Percentiles rank a stretch among this genome's conserved stretches.
These are phyloP conservation scores for Leptographium wingfieldii DNA, from an alignment of 2,329 filamentous ascomycete species.

Conservation along the genomic window DNA sequence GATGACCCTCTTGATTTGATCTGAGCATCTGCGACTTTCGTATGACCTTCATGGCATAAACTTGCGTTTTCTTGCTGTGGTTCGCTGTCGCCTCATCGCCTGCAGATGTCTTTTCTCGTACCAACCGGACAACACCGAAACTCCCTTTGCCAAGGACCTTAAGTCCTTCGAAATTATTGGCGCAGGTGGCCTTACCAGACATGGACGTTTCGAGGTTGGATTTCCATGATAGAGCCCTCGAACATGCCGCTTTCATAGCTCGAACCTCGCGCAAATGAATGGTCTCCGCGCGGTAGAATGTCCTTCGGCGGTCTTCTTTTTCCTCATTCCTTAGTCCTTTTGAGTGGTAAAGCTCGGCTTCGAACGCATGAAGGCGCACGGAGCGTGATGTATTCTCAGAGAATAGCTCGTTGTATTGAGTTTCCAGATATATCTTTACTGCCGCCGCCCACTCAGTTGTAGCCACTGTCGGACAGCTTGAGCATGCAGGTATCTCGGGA, in stretches of 20 bases:
- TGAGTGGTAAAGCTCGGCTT: slow-evolving; percentile 46
- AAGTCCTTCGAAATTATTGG: slow-evolving; percentile 63
- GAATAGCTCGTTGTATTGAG: slow-evolving; percentile 63
- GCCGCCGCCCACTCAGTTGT: slow-evolving; percentile 71
- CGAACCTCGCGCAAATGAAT: slow-evolving; percentile 63
- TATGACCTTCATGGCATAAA: slow-evolving; percentile 97
- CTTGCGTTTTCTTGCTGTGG: slow-evolving; percentile 29
- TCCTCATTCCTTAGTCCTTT: slow-evolving; percentile 42
- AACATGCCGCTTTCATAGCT: slow-evolving; percentile 43
- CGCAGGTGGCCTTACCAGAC: not conserved
- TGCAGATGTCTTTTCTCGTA: slow-evolving; percentile 45
- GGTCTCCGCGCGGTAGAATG: slow-evolving; percentile 56
- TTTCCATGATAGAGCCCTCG: not conserved
- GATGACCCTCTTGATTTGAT: slow-evolving; percentile 82
- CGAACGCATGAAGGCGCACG: slow-evolving; percentile 48
- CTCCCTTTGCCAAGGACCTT: slow-evolving; percentile 84
- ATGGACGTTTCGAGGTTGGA: not conserved
- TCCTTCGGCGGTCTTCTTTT: slow-evolving; percentile 35
- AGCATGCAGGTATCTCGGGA: slow-evolving; percentile 6
- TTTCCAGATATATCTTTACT: slow-evolving; percentile 79
- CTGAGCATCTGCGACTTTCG: slow-evolving; percentile 86
- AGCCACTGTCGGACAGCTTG: slow-evolving; percentile 21
- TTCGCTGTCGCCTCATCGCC: not conserved
- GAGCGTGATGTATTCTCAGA: slow-evolving; percentile 43
- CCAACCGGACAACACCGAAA: slow-evolving; percentile 82